A percentile compares a stretch with the other conserved stretches of the same genome.
Evolutionary conservation across 1,284 basidiomycete species (phyloP).

Genomic region (Ustanciosporium gigantosporum): DNA sequence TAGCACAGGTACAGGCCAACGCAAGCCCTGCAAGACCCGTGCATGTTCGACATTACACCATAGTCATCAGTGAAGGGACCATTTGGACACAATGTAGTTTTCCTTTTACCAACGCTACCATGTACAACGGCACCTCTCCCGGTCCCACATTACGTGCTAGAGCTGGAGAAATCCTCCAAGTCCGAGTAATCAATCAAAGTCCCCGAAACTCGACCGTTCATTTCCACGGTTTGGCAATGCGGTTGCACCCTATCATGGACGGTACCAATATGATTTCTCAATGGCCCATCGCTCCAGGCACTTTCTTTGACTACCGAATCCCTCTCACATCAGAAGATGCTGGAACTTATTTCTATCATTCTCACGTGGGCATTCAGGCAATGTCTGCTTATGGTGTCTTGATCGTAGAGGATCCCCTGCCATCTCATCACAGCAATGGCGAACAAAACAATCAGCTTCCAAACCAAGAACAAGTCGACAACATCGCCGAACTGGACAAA

Average conservation of each 20-base stretch:
- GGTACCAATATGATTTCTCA: slow-evolving; percentile 46
- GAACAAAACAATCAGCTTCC: too few relatives aligned
- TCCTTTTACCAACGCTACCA: slow-evolving; percentile 5
- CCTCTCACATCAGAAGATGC: slow-evolving; percentile 13
- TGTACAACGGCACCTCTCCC: slow-evolving; percentile 41
- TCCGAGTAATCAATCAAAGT: slow-evolving; percentile 30
- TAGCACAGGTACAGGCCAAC: too few relatives aligned
- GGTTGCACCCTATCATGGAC: slow-evolving; percentile 45
- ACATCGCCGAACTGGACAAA: background rate
- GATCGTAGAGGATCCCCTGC: slow-evolving; percentile 35
- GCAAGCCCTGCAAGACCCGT: too few relatives aligned
- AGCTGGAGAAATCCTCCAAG: slow-evolving; percentile 35
- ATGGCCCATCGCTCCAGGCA: slow-evolving; percentile 36
- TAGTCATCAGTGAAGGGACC: background rate
- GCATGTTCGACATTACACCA: background rate
- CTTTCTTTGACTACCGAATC: slow-evolving; percentile 43
- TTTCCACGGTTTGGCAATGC: slow-evolving; percentile 44
- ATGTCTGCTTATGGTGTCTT: slow-evolving; percentile 45
- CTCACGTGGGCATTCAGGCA: slow-evolving; percentile 45
- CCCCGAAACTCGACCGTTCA: slow-evolving; percentile 42
- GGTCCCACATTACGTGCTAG: slow-evolving; percentile 44
- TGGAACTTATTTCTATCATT: slow-evolving; percentile 43
- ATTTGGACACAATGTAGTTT: slow-evolving; percentile 1
- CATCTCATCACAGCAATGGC: too few relatives aligned
- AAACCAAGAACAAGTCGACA: background rate